phyloP scores from a whole-genome alignment of 2,329 filamentous ascomycete species.

The Neophaeococcomyces mojaviensis region DNA sequence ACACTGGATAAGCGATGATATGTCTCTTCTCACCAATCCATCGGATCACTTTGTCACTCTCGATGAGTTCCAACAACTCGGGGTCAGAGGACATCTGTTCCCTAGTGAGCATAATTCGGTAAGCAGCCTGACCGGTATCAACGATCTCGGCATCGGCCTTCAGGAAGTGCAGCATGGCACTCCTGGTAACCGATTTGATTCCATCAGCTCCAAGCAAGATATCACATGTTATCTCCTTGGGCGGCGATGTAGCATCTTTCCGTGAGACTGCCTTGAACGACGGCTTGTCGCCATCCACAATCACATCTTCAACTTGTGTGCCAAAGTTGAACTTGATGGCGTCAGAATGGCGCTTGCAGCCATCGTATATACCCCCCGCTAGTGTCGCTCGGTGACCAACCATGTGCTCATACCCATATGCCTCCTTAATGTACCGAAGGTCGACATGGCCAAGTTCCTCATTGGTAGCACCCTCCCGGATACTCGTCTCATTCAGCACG shows the following conservation, averaged over 20 bases:
- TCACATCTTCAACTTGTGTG: conserved; percentile 48
- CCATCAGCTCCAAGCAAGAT: conserved; percentile 49
- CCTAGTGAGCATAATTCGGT: conserved; percentile 46
- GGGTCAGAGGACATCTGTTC: conserved; percentile 41
- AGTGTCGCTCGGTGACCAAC: conserved; percentile 69
- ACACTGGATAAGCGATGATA: conserved; percentile 61
- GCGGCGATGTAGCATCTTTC: conserved; percentile 37
- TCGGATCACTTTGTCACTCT: conserved; percentile 50
- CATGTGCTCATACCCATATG: conserved; percentile 71
- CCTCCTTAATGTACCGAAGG: conserved; percentile 58
- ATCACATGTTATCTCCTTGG: conserved; percentile 46
- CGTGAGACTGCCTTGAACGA: conserved; percentile 54
- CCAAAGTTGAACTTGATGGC: conserved; percentile 64
- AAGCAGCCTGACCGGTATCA: conserved; percentile 47
- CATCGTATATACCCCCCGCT: conserved; percentile 61
- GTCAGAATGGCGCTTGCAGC: conserved; percentile 53
- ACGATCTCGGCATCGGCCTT: conserved; percentile 34
- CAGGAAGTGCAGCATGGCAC: conserved; percentile 34
- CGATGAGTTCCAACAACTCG: conserved; percentile 49
- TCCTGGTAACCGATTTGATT: conserved; percentile 44
- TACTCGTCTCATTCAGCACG: conserved; percentile 62
- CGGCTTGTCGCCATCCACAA: conserved; percentile 53
- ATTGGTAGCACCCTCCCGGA: conserved; percentile 63
- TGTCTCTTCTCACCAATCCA: conserved; percentile 62
- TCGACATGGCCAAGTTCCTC: conserved; percentile 63